Conservation (phyloP, 441 rosid genomes). For the Capsella rubella region DNA sequence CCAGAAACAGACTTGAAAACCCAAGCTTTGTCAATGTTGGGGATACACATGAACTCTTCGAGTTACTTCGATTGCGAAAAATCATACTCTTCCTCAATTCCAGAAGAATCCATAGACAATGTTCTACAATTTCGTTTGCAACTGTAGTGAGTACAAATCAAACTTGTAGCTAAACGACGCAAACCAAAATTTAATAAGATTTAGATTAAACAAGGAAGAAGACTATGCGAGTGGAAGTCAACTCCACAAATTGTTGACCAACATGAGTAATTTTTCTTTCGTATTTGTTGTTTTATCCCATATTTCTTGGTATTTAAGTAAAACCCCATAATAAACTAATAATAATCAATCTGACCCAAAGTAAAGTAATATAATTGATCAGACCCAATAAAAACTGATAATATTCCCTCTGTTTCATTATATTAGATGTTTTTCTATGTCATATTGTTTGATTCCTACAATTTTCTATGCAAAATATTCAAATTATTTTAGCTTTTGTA, state of each 20-base stretch:
- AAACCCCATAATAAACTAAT: background rate
- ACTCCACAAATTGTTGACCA: constrained; percentile 9
- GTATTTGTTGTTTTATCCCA: background rate
- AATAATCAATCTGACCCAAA: background rate
- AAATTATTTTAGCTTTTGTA: background rate
- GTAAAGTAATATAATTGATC: background rate
- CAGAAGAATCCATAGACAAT: too few species aligned
- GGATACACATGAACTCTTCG: too few species aligned
- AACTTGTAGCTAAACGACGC: too few species aligned
- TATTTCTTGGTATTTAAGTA: background rate
- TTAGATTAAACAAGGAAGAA: background rate
- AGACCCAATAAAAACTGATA: background rate
- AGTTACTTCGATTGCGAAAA: too few species aligned
- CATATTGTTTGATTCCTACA: background rate
- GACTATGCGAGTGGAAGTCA: background rate
- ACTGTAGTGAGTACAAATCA: too few species aligned
- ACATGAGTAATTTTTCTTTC: background rate
- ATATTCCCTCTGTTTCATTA: too few species aligned
- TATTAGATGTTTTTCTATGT: background rate
- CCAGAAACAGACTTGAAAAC: too few species aligned
- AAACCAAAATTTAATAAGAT: too few species aligned
- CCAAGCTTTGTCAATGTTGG: too few species aligned
- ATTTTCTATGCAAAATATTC: background rate
- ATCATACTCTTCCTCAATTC: too few species aligned
- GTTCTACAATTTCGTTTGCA: too few species aligned